Percentiles rank a stretch among this genome's conserved stretches.
Conservation (phyloP, 306 rosid genomes). For the Arachis stenosperma region DNA sequence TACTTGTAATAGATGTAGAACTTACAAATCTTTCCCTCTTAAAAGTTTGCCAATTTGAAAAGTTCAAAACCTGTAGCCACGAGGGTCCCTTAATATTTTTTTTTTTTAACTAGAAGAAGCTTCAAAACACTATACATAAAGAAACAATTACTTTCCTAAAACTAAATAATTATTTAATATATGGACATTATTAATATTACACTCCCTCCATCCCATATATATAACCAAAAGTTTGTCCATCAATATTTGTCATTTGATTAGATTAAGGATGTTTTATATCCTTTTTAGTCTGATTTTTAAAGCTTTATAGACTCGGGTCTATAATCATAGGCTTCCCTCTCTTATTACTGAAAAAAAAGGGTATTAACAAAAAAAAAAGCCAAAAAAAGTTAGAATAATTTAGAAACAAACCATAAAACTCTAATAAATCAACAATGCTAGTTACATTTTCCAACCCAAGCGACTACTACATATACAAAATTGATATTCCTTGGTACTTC, state of each 20-base stretch:
- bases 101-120: conserved; percentile 81
- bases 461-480: too few relatives aligned
- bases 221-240: too few relatives aligned
- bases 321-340: conserved; percentile 85
- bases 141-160: conserved; percentile 35
- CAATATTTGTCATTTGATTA: too few relatives aligned
- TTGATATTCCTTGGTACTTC: conserved; percentile 48
- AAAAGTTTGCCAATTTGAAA: too few relatives aligned
- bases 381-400: too few relatives aligned
- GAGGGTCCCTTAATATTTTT: conserved; percentile 90
- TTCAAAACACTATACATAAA: conserved; percentile 78
- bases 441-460: too few relatives aligned
- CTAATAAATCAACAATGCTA: too few relatives aligned
- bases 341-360: conserved; percentile 65
- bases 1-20: too few relatives aligned
- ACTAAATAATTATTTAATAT: conserved; percentile 26
- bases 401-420: too few relatives aligned
- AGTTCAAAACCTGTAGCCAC: conserved; percentile 48
- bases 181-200: background rate
- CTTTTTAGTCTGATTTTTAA: conserved; percentile 64
- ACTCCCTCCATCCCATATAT: too few relatives aligned
- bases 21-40: too few relatives aligned
- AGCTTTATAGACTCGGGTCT: conserved; percentile 82
- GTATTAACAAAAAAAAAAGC: conserved; percentile 1
- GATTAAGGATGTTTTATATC: too few relatives aligned